A percentile compares a stretch with the other conserved stretches of the same genome.
phyloP scores from a whole-genome alignment of 1,139 yeast species.

The Diutina sp. region DNA sequence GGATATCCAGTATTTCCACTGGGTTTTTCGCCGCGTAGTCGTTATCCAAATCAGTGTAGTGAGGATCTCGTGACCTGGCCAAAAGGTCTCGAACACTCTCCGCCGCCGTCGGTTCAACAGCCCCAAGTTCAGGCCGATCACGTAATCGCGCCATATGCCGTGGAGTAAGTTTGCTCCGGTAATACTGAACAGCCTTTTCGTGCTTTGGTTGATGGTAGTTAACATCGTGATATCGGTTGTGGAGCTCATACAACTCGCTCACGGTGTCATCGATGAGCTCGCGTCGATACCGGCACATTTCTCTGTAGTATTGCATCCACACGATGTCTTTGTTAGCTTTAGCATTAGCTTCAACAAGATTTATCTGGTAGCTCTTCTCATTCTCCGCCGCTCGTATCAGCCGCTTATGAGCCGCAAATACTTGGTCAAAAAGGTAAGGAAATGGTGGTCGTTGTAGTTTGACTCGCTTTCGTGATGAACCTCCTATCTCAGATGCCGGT shows the following conservation, averaged over 20 bases:
- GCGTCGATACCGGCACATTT: constrained; percentile 5
- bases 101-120: neutral
- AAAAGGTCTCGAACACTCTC: constrained; percentile 5
- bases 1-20: constrained; percentile 19
- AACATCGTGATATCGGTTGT: constrained; percentile 9
- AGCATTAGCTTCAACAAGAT: constrained; percentile 12
- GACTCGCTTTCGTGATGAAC: constrained; percentile 4
- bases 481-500: neutral
- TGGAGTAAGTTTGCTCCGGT: constrained; percentile 16
- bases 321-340: constrained; percentile 13
- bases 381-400: constrained; percentile 15
- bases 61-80: constrained; percentile 14
- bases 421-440: constrained; percentile 15
- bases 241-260: constrained; percentile 5
- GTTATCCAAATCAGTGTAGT: constrained; percentile 13
- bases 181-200: constrained; percentile 15
- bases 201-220: constrained; percentile 6
- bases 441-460: constrained; percentile 24
- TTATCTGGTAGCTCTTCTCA: constrained; percentile 20
- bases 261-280: constrained; percentile 6
- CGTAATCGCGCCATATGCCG: constrained; percentile 5
- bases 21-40: constrained; percentile 15
- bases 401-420: constrained; percentile 13
- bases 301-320: constrained; percentile 7
- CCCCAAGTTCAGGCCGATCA: constrained; percentile 3